Base-by-base conservation (phyloP, 2,329 filamentous ascomycete genomes). In the Amauroascus niger region DNA sequence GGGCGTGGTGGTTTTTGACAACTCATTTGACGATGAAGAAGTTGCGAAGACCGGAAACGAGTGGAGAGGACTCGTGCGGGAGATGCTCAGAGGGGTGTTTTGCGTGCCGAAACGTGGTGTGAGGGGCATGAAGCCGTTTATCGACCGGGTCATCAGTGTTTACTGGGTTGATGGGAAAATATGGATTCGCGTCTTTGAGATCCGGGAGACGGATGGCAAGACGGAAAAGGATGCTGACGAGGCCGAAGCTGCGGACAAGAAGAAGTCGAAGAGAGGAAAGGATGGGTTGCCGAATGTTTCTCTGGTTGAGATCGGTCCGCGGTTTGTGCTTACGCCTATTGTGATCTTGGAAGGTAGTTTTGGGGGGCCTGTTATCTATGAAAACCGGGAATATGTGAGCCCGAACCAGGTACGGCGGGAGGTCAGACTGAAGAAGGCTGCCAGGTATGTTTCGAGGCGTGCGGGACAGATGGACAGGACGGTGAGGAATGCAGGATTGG, bases 381-480 rank as follows among this genome's bases (percentile, higher is more conserved):
- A 97, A 76, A 97, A 97, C 76, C 93, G 88, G 77, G 86, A 95
- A 69, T 98, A 95, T 64, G 87, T 98, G 52, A 93, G 86, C 61
- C 93, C 93, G 8, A 98, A 98, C 79, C 88, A 96, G 72, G 82
- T 97, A 59, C 79, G 93, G 60, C 78, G 88, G 39, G 93, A 97
- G 59, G 70, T 95, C 61, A 78, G 88, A 62, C 76, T 81, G 70
- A 76, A 79, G 61, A 89, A 88, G 76, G 88, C 90, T 0, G 79
- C 81, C 47, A 82, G 82, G 61, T 91, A 94, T 73, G 87, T 87
- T 61, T 77, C 79, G 53, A 79, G 93, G 57, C 81, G 83, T 28
- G 89, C 95, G 66, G 82, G 86, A 62, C 75, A 79, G 60, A 76
- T 85, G 48, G 87, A 91, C 65, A 79, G 83, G 59, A 75, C 84